phyloP scores from a whole-genome alignment of 1,284 basidiomycete genomes.

The Stygiomarasmius scandens region DNA sequence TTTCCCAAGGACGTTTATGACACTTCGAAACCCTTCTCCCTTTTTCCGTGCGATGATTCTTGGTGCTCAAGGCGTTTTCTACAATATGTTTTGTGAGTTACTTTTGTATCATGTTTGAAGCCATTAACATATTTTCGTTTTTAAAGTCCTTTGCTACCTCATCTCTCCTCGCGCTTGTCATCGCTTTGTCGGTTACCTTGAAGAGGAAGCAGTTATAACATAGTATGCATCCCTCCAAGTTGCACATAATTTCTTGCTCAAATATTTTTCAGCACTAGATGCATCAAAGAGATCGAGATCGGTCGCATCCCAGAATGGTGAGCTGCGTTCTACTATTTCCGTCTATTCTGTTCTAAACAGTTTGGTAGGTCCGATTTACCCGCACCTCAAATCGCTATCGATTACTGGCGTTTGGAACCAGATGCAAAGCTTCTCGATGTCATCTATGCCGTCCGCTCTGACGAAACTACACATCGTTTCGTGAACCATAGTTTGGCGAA shows the following conservation, averaged over 20 bases:
- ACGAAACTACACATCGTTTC: constrained; percentile 92
- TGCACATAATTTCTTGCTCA: constrained; percentile 10
- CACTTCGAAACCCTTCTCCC: constrained; percentile 74
- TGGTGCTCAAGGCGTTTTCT: constrained; percentile 89
- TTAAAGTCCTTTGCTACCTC: constrained; percentile 77
- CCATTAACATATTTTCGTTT: neutral
- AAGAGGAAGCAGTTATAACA: constrained; percentile 93
- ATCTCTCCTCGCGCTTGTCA: constrained; percentile 85
- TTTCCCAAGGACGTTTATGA: constrained; percentile 80
- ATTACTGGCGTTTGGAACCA: constrained; percentile 86
- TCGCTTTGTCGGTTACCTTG: constrained; percentile 90
- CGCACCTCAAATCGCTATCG: constrained; percentile 89
- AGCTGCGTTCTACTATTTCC: constrained; percentile 8
- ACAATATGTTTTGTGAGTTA: constrained; percentile 83
- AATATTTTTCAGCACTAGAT: constrained; percentile 59
- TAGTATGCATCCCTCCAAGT: constrained; percentile 55
- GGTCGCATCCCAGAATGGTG: constrained; percentile 89
- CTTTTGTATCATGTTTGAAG: constrained; percentile 19
- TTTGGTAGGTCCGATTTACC: constrained; percentile 55
- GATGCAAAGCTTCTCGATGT: constrained; percentile 86
- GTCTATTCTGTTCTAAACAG: neutral
- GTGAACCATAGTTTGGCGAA: constrained; percentile 93
- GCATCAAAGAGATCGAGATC: constrained; percentile 83
- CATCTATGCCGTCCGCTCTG: constrained; percentile 86
- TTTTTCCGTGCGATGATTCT: constrained; percentile 83